Evolutionary conservation across 169 alveolate genomes (phyloP).

Genomic region (Plasmodium cynomolgi): DNA sequence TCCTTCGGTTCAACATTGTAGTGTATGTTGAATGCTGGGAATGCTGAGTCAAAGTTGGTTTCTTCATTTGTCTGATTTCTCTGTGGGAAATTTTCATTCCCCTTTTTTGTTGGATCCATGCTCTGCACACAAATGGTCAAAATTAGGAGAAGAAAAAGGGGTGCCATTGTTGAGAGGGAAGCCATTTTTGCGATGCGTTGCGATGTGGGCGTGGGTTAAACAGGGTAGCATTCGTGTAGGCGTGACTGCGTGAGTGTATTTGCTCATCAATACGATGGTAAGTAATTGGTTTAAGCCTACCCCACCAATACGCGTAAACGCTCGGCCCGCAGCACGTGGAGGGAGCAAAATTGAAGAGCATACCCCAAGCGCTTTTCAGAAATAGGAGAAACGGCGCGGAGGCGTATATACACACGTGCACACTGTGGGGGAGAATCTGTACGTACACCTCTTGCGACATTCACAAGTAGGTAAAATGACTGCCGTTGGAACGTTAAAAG

Average conservation of each 20-base stretch:
- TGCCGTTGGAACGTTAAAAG: neutral
- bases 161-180: neutral
- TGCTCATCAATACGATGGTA: neutral
- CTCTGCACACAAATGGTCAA: slow-evolving; percentile 6
- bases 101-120: slow-evolving; percentile 52
- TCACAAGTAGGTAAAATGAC: neutral
- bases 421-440: neutral
- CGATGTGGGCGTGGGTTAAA: neutral
- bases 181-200: slow-evolving; percentile 2
- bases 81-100: slow-evolving; percentile 66
- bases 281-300: neutral
- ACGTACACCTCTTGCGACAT: slow-evolving; percentile 2
- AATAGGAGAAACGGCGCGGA: neutral
- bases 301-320: neutral
- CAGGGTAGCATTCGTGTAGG: neutral
- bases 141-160: neutral
- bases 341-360: neutral
- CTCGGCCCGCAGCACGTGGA: neutral
- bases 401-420: neutral
- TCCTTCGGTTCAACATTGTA: slow-evolving; percentile 67
- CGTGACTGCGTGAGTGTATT: neutral
- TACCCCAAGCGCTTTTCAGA: neutral
- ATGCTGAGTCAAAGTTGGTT: slow-evolving; percentile 34
- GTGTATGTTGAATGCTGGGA: slow-evolving; percentile 55
- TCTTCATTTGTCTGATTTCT: neutral